Evolutionary conservation across 192 early-diverging fungal species (phyloP).

Genomic region (Podochytrium sp.): DNA sequence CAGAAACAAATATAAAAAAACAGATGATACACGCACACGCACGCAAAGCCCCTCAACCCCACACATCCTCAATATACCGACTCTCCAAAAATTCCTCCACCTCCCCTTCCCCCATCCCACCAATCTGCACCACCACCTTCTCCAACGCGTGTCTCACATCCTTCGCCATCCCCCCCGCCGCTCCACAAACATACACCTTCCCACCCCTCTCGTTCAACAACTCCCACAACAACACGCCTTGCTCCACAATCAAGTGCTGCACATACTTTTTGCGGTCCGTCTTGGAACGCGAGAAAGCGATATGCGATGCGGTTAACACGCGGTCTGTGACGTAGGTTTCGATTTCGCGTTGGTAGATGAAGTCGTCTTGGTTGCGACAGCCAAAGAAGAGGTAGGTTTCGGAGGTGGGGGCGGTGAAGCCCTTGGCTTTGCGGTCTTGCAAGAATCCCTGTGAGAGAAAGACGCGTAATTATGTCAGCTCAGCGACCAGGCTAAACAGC

Average conservation of each 20-base stretch:
- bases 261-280: constrained; percentile 67
- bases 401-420: constrained; percentile 19
- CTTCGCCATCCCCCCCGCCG: constrained; percentile 29
- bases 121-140: constrained; percentile 6
- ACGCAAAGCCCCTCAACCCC: too few relatives aligned
- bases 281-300: constrained; percentile 71
- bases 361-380: constrained; percentile 71
- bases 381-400: constrained; percentile 79
- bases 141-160: constrained; percentile 26
- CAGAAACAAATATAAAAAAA: too few relatives aligned
- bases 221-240: constrained; percentile 24
- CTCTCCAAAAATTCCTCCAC: constrained; percentile 10
- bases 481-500: neutral
- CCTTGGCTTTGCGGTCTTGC: constrained; percentile 66
- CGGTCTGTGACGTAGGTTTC: constrained; percentile 45
- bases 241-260: constrained; percentile 59
- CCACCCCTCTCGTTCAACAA: constrained; percentile 13
- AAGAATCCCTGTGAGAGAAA: constrained; percentile 62
- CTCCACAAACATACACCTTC: constrained; percentile 29
- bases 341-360: constrained; percentile 66
- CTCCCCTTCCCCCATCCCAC: constrained; percentile 14
- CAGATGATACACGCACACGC: too few relatives aligned
- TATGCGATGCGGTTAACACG: constrained; percentile 55
- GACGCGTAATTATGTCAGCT: too few relatives aligned
- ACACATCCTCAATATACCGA: constrained; percentile 36